Base-by-base conservation (phyloP, 2,329 filamentous ascomycete species). In the Ceratocystis colombiana region DNA sequence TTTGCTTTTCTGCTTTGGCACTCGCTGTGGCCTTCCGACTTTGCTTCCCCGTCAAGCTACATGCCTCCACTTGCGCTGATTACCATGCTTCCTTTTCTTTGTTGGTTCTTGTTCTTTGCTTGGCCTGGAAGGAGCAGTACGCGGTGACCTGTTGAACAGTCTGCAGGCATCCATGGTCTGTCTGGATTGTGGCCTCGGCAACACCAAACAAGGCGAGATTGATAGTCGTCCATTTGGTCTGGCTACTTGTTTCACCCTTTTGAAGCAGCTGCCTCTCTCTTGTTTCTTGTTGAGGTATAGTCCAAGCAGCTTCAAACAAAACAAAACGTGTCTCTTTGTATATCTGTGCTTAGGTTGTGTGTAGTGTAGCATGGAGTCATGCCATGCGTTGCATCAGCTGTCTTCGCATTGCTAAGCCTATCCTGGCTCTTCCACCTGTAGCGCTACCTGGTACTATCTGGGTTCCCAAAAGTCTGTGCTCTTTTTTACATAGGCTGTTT, bases 321-420 rank as follows among this genome's bases (percentile, higher is more conserved):
- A 59, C 53, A 57, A 57, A 30, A 28, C 55, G 15, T 30, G 28
- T n/a, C 7, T 17, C 33, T 59, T 28, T 59, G 55, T 30, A 28
- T 59, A 33, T 28, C n/a, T n/a, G 50, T 55, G 50, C 20, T 48
- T 48, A 22, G 46, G 46, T 3, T 48, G n/a, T 28, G 50, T 30
- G 50, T 22, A 48, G 50, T 25, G 25, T 55, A 25, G 28, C 28
- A 59, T 37, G 55, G 8, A 8, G 28, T 37, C 48, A n/a, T 59
- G 30, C 55, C 55, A 59, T 59, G 55, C 33, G 48, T 25, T 53
- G 55, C 15, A 53, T 53, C 48, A 53, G 48, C 48, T 53, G 48
- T 53, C 48, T 30, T 37, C 15, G 55, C 12, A 28, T 6, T 7
- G 55, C 55, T 59, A 59, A n/a, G 17, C 55, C 55, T 5, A 30